Evolutionary conservation across 2,329 filamentous ascomycete genomes (phyloP), one percentile per base, ranked within the genome.

Genomic region (Cytospora piceae): DNA sequence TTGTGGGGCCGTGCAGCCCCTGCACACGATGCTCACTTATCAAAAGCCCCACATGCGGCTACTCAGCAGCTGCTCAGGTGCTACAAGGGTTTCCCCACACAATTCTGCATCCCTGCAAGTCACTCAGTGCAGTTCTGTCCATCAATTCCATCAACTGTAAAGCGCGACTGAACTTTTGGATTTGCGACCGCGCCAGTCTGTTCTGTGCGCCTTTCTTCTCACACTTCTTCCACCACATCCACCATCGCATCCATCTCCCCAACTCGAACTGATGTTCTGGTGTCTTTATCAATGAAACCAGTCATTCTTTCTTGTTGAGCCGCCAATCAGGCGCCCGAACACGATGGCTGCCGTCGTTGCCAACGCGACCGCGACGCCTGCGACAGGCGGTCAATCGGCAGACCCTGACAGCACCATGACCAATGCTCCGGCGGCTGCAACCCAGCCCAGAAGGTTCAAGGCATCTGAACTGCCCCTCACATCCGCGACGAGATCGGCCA

Each of bases 401-500:
- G 51, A 57, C 32, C 32, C 37, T 51, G 69, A 67, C 39, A 57
- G 64, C n/a, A 68, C 77, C 71, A 90, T 87, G 73, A 85, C 89
- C 74, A 92, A 92, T 74, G 85, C 90, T 2, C 67, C 49, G 14
- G 8, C 63, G 5, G 8, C 63, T 37, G 58, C 56, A 14, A 32
- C 58, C 11, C 67, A 63, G n/a, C 59, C 69, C 11, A 67, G 77
- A 71, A 90, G 87, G 72, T 86, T 90, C 74, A 92, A 92, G 75
- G 86, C 90, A 3, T 89, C 89, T 0, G 91, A 94, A 71, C 82
- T 94, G 22, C 91, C 91, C 1, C 79, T 94, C 24, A 85, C 90
- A 6, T 90, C 89, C 3, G 84, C 87, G n/a, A 91, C 92, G 61
- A 84, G 90, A 69, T 84, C 85, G 1, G 88, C 89, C 1, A 92